phyloP scores from a whole-genome alignment of 2,329 filamentous ascomycete species.

The Dothistroma pini region DNA sequence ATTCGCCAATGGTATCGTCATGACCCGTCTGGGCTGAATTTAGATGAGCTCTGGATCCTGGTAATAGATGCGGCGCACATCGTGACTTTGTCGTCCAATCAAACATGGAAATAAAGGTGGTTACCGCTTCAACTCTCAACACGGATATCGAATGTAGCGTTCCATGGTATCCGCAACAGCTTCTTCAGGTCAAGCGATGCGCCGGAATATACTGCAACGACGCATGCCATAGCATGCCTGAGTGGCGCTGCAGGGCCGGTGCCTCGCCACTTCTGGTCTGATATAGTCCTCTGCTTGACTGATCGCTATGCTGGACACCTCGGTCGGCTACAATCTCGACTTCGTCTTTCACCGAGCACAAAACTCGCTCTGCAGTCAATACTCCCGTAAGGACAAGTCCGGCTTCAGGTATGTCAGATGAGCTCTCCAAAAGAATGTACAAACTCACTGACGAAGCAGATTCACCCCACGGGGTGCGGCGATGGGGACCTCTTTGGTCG shows the following conservation, averaged over 20 bases:
- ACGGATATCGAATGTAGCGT: slow-evolving; percentile 41
- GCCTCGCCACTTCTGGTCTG: slow-evolving; percentile 44
- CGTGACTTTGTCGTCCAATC: slow-evolving; percentile 43
- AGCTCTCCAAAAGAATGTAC: neutral
- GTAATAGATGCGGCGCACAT: slow-evolving; percentile 40
- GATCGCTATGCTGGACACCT: slow-evolving; percentile 44
- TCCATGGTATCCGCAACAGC: slow-evolving; percentile 40
- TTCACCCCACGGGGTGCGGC: neutral
- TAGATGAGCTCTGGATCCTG: slow-evolving; percentile 44
- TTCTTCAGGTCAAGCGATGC: slow-evolving; percentile 33
- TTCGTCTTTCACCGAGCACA: slow-evolving; percentile 41
- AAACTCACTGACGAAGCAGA: neutral
- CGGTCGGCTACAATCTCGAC: slow-evolving; percentile 42
- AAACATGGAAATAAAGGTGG: slow-evolving; percentile 44
- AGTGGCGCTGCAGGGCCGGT: slow-evolving; percentile 43
- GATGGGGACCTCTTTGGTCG: slow-evolving; percentile 3
- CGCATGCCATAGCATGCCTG: slow-evolving; percentile 38
- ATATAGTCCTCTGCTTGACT: slow-evolving; percentile 40
- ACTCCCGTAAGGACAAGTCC: slow-evolving; percentile 6
- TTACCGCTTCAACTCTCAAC: slow-evolving; percentile 41
- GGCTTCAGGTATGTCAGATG: slow-evolving; percentile 1
- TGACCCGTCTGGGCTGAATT: slow-evolving; percentile 41
- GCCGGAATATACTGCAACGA: slow-evolving; percentile 39
- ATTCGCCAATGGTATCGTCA: slow-evolving; percentile 43
- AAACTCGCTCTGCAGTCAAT: slow-evolving; percentile 58